Base-by-base conservation (phyloP, 2,329 filamentous ascomycete genomes). In the Botryotinia convoluta region DNA sequence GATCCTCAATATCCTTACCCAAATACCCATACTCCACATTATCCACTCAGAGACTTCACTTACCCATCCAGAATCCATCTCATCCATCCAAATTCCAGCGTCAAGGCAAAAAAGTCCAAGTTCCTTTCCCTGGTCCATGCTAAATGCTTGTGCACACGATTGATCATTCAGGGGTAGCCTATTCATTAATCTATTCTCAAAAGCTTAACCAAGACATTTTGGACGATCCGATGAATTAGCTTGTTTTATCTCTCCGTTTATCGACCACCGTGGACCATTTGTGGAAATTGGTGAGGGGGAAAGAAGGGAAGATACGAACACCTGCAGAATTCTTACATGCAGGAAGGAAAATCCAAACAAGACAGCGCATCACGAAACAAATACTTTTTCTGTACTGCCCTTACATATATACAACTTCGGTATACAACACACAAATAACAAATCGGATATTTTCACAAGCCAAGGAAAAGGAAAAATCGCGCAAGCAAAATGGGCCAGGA, bases 141-240 rank as follows among this genome's bases (percentile, higher is more conserved):
- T 62, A n/a, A n/a, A 42, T n/a, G 60, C 60, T 29, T 62, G 60
- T 62, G 60, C 60, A 39, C 37, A 60, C 35, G 0, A 26, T n/a
- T 16, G 60, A 29, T 42, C 2, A 63, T 63, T 42, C 39, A 63
- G 61, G 61, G 61, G 61, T 63, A 63, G 22, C n/a, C 37, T 44
- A 6, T 42, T 42, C 37, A 42, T 63, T 63, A 44, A 63, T 63
- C 39, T 42, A 44, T 63, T 22, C n/a, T n/a, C 39, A 0, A 64
- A 64, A 45, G 61, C 61, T 45, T 64, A n/a, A 29, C 16, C n/a
- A 18, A 42, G 39, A 29, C 37, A 63, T 44, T 29, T 20, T 26
- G n/a, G 61, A 45, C 18, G 61, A 64, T 64, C 61, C 39, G 61
- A 64, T 64, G 39, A 64, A 16, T 22, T 64, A 44, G 61, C 61